Evolutionary conservation across 2,329 filamentous ascomycete genomes (phyloP).

Genomic region (Neonectria neomacrospora): DNA sequence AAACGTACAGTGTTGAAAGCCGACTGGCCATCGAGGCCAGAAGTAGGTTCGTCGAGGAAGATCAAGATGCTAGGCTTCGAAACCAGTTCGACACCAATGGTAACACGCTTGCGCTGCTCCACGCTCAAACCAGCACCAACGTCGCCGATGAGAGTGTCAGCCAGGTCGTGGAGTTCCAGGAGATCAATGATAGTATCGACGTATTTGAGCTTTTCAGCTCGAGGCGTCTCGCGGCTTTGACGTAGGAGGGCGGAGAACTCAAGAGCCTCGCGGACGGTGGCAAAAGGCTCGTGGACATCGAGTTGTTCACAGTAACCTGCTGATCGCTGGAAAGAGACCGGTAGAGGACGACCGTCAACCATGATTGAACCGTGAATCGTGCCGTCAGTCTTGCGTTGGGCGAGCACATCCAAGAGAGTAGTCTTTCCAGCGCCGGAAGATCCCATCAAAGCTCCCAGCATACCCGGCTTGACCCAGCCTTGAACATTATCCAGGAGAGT

Average conservation of each 20-base stretch:
- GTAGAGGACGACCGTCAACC: conserved; percentile 77
- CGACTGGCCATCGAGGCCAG: conserved; percentile 74
- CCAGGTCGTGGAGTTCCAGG: conserved; percentile 60
- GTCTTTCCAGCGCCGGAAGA: conserved; percentile 87
- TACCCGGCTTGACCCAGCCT: conserved; percentile 86
- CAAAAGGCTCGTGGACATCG: conserved; percentile 78
- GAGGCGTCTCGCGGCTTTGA: conserved; percentile 72
- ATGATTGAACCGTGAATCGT: conserved; percentile 79
- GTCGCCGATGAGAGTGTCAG: conserved; percentile 59
- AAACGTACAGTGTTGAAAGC: conserved; percentile 74
- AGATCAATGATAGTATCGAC: conserved; percentile 82
- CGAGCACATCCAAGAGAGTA: conserved; percentile 83
- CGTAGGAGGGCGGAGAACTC: conserved; percentile 79
- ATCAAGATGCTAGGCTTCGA: conserved; percentile 69
- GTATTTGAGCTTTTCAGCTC: conserved; percentile 77
- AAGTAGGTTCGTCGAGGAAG: conserved; percentile 72
- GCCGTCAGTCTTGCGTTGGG: conserved; percentile 82
- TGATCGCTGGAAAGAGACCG: conserved; percentile 80
- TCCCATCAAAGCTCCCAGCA: conserved; percentile 82
- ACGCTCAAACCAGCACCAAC: conserved; percentile 65
- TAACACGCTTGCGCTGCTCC: conserved; percentile 65
- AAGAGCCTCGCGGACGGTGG: conserved; percentile 81
- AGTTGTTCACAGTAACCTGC: conserved; percentile 86
- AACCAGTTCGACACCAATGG: conserved; percentile 70
- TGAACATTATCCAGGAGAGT: conserved; percentile 81